These are phyloP conservation scores for Pulveroboletus sp. DNA, from an alignment of 768 basidiomycete species.

Conservation along the genomic window DNA sequence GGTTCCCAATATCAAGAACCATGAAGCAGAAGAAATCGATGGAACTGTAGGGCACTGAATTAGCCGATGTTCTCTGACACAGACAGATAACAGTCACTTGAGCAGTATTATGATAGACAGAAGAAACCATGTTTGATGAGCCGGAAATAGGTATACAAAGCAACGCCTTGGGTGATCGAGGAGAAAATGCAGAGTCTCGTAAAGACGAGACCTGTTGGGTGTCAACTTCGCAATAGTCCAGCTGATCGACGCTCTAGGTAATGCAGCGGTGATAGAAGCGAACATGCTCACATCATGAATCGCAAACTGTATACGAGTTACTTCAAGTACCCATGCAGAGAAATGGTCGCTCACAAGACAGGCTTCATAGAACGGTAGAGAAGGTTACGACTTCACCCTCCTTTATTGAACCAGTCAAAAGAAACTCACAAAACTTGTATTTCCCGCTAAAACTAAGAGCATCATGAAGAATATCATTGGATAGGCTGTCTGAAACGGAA, in stretches of 20 bases:
- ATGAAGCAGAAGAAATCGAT: conserved; percentile 91
- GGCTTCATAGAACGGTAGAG: conserved; percentile 46
- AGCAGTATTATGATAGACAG: conserved; percentile 60
- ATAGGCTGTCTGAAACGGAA: conserved; percentile 86
- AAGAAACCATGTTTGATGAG: conserved; percentile 93
- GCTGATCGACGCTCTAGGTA: conserved; percentile 36
- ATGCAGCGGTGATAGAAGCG: background rate
- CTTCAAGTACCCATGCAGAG: background rate
- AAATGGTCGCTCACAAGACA: conserved; percentile 60
- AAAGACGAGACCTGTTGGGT: conserved; percentile 50
- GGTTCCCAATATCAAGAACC: conserved; percentile 80
- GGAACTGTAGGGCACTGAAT: conserved; percentile 36
- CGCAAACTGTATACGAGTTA: conserved; percentile 52
- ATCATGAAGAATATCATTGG: conserved; percentile 70
- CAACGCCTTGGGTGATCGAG: conserved; percentile 93
- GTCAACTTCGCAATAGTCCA: conserved; percentile 68
- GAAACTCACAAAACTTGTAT: conserved; percentile 85
- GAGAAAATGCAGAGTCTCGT: conserved; percentile 85
- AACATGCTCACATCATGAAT: conserved; percentile 65
- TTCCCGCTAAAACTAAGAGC: conserved; percentile 82
- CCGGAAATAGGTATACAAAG: conserved; percentile 86
- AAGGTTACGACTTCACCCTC: background rate
- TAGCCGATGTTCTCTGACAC: background rate
- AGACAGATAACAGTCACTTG: conserved; percentile 42
- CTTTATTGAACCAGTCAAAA: background rate